Conservation (phyloP, 2,329 filamentous ascomycete genomes). For the Alternaria gansuensis region DNA sequence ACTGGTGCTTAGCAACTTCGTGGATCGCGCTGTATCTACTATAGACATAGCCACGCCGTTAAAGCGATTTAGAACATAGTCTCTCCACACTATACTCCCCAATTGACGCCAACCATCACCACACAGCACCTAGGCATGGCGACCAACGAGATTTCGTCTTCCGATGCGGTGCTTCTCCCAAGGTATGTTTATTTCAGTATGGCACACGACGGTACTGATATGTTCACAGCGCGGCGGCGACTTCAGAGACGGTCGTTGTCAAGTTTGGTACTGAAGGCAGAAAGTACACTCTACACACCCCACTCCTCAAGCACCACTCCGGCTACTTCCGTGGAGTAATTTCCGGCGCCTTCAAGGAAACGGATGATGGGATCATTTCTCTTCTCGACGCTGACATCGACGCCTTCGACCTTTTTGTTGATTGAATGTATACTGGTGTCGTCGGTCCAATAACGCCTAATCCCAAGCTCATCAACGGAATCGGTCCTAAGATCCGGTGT, state of each 20-base stretch:
- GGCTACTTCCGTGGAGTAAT: slow-evolving; percentile 14
- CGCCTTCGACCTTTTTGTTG: background rate
- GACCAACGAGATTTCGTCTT: background rate
- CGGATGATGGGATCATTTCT: background rate
- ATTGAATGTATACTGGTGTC: background rate
- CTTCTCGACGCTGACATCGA: background rate
- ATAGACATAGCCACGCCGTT: background rate
- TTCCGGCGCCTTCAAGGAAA: slow-evolving; percentile 1
- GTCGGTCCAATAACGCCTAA: too few species aligned
- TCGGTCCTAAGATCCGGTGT: too few species aligned
- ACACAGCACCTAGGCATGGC: background rate
- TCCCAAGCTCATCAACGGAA: too few species aligned
- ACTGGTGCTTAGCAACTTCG: background rate
- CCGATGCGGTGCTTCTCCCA: background rate
- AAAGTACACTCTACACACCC: slow-evolving; percentile 10
- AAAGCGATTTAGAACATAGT: background rate
- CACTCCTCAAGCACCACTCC: slow-evolving; percentile 3
- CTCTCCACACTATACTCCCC: too few species aligned
- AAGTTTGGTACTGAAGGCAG: slow-evolving; percentile 3
- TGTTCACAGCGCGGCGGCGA: background rate
- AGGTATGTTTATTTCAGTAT: background rate
- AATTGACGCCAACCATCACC: background rate
- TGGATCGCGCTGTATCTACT: background rate
- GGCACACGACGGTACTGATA: background rate
- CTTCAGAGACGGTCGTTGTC: slow-evolving; percentile 7